Evolutionary conservation across 352 stramenopile genomes (phyloP).

Genomic region (Pythium aphanidermatum): DNA sequence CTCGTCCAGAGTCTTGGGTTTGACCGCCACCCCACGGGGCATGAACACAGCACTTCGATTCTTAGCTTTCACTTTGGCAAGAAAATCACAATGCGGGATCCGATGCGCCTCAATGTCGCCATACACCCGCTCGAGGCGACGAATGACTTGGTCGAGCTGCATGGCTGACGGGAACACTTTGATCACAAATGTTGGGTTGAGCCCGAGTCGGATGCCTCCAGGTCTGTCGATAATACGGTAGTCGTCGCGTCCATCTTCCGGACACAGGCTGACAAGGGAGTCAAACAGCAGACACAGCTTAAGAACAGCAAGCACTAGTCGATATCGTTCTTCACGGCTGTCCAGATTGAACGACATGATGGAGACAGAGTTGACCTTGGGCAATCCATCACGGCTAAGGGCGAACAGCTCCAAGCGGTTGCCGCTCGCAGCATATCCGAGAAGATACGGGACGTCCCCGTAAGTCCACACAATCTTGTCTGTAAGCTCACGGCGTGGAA

Average conservation of each 20-base stretch:
- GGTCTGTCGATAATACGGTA: too few relatives aligned
- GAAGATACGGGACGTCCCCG: conserved; percentile 3
- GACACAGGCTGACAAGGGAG: too few relatives aligned
- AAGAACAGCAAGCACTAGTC: neutral
- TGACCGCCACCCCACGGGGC: neutral
- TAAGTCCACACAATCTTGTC: conserved; percentile 4
- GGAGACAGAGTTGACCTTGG: neutral
- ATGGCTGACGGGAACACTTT: too few relatives aligned
- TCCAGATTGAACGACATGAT: neutral
- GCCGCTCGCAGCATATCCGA: neutral
- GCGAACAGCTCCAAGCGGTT: neutral
- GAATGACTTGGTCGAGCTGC: too few relatives aligned
- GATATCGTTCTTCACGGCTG: neutral
- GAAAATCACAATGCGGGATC: neutral
- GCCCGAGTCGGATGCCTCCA: too few relatives aligned
- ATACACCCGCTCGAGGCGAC: too few relatives aligned
- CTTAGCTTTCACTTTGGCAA: too few relatives aligned
- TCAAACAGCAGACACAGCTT: too few relatives aligned
- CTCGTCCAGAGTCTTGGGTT: neutral
- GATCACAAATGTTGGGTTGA: too few relatives aligned
- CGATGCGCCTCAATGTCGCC: too few relatives aligned
- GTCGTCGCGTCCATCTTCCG: too few relatives aligned
- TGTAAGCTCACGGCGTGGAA: neutral
- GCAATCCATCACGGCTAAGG: neutral
- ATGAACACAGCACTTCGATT: neutral